These are phyloP conservation scores for Pleurozium schreberi DNA, from an alignment of 225 moss, liverwort and hornwort genomes.

Conservation along the genomic window DNA sequence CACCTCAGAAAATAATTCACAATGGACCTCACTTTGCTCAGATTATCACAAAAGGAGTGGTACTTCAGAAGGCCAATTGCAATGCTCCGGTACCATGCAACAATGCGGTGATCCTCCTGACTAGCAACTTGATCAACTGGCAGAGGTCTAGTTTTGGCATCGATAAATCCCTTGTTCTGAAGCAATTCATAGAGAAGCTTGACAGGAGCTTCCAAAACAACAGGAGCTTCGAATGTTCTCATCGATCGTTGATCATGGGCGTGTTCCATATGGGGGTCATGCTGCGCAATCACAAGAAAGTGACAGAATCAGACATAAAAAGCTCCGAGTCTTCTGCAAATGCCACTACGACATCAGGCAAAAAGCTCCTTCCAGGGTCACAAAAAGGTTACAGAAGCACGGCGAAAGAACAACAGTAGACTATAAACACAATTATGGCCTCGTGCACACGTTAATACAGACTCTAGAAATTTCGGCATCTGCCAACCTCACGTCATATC, in stretches of 20 bases:
- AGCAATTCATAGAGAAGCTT: conserved; percentile 44
- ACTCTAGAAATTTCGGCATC: neutral
- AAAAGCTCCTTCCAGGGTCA: neutral
- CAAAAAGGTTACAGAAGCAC: neutral
- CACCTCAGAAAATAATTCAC: conserved; percentile 43
- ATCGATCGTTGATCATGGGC: neutral
- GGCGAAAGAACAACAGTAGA: neutral
- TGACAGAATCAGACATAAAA: neutral
- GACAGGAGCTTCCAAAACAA: conserved; percentile 37
- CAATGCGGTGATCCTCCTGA: conserved; percentile 43
- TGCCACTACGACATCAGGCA: neutral
- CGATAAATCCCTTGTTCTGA: conserved; percentile 35
- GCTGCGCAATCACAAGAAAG: neutral
- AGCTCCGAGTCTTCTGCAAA: neutral
- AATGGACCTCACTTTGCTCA: conserved; percentile 37
- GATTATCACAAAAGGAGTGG: conserved; percentile 37
- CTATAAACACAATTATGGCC: neutral
- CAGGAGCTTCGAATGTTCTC: conserved; percentile 22
- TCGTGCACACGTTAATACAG: neutral
- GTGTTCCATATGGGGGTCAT: neutral
- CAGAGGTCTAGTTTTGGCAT: conserved; percentile 30
- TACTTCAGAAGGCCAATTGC: conserved; percentile 30
- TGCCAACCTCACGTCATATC: neutral
- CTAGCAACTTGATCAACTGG: conserved; percentile 33
- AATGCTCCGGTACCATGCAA: conserved; percentile 47